A percentile compares a stretch with the other conserved stretches of the same genome.
Evolutionary conservation across 2,329 filamentous ascomycete genomes (phyloP).

Genomic region (Xylariaceae sp.): DNA sequence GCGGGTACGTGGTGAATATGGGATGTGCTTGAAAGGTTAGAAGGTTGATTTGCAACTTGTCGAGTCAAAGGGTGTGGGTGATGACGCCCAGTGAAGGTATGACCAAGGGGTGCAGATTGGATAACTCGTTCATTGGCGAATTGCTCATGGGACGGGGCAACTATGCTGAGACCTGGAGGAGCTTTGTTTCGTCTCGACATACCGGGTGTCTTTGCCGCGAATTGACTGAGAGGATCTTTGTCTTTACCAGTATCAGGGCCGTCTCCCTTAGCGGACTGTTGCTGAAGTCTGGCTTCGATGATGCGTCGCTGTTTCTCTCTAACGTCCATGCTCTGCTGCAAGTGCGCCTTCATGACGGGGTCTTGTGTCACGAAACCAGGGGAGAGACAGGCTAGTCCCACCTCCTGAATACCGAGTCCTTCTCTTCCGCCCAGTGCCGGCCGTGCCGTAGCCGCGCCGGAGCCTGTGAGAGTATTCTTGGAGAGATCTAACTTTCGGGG

Average conservation of each 20-base stretch:
- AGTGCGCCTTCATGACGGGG: slow-evolving; percentile 91
- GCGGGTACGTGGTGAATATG: slow-evolving; percentile 90
- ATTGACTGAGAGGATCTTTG: slow-evolving; percentile 42
- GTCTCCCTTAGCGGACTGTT: slow-evolving; percentile 77
- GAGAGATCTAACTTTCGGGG: slow-evolving; percentile 76
- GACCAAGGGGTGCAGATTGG: slow-evolving; percentile 90
- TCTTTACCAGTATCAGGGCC: slow-evolving; percentile 56
- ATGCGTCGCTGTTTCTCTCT: slow-evolving; percentile 91
- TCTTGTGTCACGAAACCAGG: slow-evolving; percentile 95
- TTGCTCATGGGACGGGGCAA: slow-evolving; percentile 86
- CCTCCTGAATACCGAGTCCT: slow-evolving; percentile 79
- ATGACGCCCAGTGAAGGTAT: slow-evolving; percentile 90
- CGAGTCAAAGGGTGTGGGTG: slow-evolving; percentile 71
- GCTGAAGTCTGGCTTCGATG: slow-evolving; percentile 86
- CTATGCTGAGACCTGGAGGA: slow-evolving; percentile 86
- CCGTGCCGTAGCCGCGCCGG: slow-evolving; percentile 58
- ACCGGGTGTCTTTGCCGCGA: slow-evolving; percentile 66
- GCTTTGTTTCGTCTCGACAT: slow-evolving; percentile 71
- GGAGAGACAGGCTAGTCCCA: slow-evolving; percentile 89
- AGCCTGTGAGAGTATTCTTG: slow-evolving; percentile 51
- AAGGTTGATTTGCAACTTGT: slow-evolving; percentile 76
- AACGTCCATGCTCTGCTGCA: slow-evolving; percentile 90
- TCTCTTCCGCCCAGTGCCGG: slow-evolving; percentile 77
- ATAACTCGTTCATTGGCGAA: slow-evolving; percentile 94
- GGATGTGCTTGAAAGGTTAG: slow-evolving; percentile 75